A percentile compares a stretch with the other conserved stretches of the same genome.
phyloP scores from a whole-genome alignment of 2,329 filamentous ascomycete genomes.

The Epichloe elymi region DNA sequence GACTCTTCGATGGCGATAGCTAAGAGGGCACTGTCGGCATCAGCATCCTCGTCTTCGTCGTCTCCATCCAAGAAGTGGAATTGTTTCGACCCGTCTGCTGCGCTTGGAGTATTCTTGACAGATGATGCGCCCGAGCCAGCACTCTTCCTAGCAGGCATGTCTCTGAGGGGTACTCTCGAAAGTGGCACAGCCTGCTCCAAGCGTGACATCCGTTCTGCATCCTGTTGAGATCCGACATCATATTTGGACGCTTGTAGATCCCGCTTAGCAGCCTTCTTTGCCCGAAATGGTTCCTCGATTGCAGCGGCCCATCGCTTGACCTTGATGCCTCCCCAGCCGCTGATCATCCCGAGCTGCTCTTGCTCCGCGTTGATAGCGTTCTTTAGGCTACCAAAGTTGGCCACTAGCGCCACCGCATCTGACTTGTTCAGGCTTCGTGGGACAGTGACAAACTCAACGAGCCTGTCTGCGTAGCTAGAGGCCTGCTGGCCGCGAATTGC shows the following conservation, averaged over 20 bases:
- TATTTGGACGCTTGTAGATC: slow-evolving; percentile 12
- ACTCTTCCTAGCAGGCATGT: slow-evolving; percentile 18
- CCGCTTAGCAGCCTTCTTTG: slow-evolving; percentile 52
- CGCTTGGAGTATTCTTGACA: slow-evolving; percentile 1
- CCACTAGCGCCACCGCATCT: slow-evolving; percentile 79
- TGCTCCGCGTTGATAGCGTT: slow-evolving; percentile 78
- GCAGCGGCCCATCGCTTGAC: slow-evolving; percentile 73
- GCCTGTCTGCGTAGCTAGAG: slow-evolving; percentile 68
- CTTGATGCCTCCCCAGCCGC: slow-evolving; percentile 93
- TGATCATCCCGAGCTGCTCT: slow-evolving; percentile 73
- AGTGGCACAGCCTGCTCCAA: slow-evolving; percentile 27
- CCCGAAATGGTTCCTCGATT: slow-evolving; percentile 74
- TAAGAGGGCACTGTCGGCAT: slow-evolving; percentile 27
- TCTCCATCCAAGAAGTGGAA: slow-evolving; percentile 27
- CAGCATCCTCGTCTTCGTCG: slow-evolving; percentile 35
- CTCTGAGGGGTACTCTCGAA: slow-evolving; percentile 26
- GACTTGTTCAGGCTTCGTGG: slow-evolving; percentile 88
- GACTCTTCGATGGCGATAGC: slow-evolving; percentile 34
- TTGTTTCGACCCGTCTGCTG: slow-evolving; percentile 13
- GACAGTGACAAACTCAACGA: slow-evolving; percentile 86
- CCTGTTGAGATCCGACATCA: slow-evolving; percentile 2
- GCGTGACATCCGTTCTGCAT: slow-evolving; percentile 12
- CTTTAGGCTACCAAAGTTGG: slow-evolving; percentile 79
- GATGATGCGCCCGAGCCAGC: slow-evolving; percentile 3
- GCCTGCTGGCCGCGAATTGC: slow-evolving; percentile 80